A percentile compares a stretch with the other conserved stretches of the same genome.
phyloP scores from a whole-genome alignment of 1,284 basidiomycete genomes.

The Earliella scabrosa region DNA sequence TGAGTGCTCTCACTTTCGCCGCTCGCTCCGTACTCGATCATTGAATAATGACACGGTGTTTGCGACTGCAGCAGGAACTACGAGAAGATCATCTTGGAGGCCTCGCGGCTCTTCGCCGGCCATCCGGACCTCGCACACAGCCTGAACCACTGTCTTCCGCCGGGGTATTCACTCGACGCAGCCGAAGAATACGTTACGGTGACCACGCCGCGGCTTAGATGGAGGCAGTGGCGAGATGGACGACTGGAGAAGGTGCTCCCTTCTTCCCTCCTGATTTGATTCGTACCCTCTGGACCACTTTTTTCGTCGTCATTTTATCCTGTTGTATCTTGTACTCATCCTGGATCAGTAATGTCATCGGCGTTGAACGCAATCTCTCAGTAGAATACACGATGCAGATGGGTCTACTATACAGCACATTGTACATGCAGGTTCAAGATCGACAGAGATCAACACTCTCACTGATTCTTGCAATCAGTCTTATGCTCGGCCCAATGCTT shows the following conservation, averaged over 20 bases:
- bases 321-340: too few relatives aligned
- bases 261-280: neutral
- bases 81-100: conserved; percentile 1
- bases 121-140: conserved; percentile 4
- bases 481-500: conserved; percentile 46
- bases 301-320: too few relatives aligned
- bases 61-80: neutral
- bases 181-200: conserved; percentile 12
- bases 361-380: too few relatives aligned
- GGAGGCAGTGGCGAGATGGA: conserved; percentile 9
- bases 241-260: neutral
- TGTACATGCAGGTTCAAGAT: neutral
- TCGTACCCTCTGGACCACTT: neutral
- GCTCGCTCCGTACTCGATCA: neutral
- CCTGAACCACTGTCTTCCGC: conserved; percentile 15
- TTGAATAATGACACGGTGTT: neutral
- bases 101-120: conserved; percentile 12
- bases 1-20: neutral
- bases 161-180: conserved; percentile 18
- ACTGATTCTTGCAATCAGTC: conserved; percentile 26
- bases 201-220: conserved; percentile 4
- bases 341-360: too few relatives aligned
- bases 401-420: neutral
- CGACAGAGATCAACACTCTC: too few relatives aligned
- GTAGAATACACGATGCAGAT: neutral